Conservation (phyloP, 768 basidiomycete species). For the Obba rivulosa region DNA sequence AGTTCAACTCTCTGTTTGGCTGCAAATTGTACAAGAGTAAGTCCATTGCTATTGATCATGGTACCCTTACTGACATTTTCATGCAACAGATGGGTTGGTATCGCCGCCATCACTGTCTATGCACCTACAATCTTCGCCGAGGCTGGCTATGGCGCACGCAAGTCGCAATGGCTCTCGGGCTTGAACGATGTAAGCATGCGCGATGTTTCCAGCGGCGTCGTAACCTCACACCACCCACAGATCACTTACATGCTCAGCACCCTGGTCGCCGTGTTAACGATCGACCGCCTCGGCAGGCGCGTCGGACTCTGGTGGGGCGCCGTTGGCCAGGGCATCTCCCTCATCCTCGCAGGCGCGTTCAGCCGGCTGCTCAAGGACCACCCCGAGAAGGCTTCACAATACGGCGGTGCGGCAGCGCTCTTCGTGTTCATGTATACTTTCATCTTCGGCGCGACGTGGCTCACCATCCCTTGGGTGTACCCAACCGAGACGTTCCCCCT, state of each 20-base stretch:
- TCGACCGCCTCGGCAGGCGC: constrained; percentile 39
- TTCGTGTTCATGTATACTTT: constrained; percentile 41
- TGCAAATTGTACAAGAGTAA: constrained; percentile 41
- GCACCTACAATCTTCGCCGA: constrained; percentile 40
- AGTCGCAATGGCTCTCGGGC: constrained; percentile 40
- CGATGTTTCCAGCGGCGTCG: not conserved
- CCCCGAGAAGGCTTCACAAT: constrained; percentile 34
- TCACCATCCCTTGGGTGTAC: constrained; percentile 35
- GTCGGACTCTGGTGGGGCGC: constrained; percentile 43
- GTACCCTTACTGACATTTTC: not conserved
- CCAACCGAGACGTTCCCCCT: constrained; percentile 38
- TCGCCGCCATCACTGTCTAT: constrained; percentile 42
- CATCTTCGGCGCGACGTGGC: constrained; percentile 42
- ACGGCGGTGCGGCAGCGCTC: constrained; percentile 38
- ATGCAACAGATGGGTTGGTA: constrained; percentile 34
- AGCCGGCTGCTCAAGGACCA: constrained; percentile 34
- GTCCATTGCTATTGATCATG: constrained; percentile 7
- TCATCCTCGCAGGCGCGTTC: constrained; percentile 38
- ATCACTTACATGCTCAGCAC: constrained; percentile 39
- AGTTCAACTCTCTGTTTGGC: constrained; percentile 39
- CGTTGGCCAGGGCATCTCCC: constrained; percentile 34
- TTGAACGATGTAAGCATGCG: constrained; percentile 32
- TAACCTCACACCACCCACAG: constrained; percentile 13
- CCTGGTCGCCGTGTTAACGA: constrained; percentile 35
- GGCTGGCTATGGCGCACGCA: constrained; percentile 37